Evolutionary conservation across 2,329 filamentous ascomycete species (phyloP).

Genomic region (Lecanicillium sp.): DNA sequence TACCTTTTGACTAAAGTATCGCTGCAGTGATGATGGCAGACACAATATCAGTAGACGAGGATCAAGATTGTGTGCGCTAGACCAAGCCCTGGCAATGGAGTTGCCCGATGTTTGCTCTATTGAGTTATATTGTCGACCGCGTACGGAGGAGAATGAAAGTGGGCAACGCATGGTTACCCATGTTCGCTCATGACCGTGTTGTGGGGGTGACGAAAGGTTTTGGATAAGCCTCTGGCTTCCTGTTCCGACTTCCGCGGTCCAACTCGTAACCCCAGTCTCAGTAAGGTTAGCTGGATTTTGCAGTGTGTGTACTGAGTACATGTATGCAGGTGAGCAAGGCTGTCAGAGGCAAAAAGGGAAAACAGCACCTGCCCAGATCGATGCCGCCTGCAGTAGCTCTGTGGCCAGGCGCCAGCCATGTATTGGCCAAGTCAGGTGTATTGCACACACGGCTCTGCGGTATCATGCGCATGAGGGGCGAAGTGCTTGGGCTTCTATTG

Average conservation of each 20-base stretch:
- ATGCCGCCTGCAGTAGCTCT: slow-evolving; percentile 10
- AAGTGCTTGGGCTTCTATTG: background rate
- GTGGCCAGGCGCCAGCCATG: slow-evolving; percentile 1
- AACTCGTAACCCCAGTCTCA: background rate
- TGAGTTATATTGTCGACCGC: background rate
- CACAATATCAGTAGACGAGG: no score
- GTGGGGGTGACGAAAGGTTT: background rate
- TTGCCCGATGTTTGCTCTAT: background rate
- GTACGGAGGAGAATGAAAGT: background rate
- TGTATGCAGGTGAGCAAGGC: slow-evolving; percentile 3
- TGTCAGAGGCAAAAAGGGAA: background rate
- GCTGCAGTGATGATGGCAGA: no score
- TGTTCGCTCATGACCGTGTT: no score
- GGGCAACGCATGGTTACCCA: background rate
- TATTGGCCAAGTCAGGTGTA: no score
- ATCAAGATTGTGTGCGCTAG: no score
- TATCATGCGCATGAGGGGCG: background rate
- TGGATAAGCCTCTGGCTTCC: slow-evolving; percentile 1
- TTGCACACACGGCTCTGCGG: no score
- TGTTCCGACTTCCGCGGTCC: slow-evolving; percentile 8
- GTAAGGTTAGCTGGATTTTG: no score
- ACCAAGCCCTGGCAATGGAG: no score
- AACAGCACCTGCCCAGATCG: slow-evolving; percentile 7
- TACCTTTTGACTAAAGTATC: no score
- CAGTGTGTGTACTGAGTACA: no score